Conservation (phyloP, 179 eudicot species). For the Patellifolia procumbens region DNA sequence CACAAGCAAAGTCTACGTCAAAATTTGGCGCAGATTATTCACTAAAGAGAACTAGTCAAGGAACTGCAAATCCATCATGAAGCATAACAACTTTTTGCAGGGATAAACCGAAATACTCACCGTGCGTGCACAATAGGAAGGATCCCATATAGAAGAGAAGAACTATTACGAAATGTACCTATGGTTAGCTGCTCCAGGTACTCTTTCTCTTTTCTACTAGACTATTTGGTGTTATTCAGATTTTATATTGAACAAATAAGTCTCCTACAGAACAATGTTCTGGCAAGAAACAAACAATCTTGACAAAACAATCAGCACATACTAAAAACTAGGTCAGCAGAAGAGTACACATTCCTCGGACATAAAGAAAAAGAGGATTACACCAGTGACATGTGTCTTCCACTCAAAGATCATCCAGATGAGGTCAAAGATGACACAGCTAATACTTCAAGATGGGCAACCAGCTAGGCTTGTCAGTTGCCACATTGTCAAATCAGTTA, state of each 20-base stretch:
- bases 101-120: neutral
- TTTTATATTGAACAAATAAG: neutral
- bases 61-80: neutral
- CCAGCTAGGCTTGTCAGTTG: conserved; percentile 9
- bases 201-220: neutral
- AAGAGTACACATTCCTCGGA: neutral
- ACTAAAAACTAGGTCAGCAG: neutral
- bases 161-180: neutral
- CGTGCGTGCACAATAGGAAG: conserved; percentile 3
- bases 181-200: conserved; percentile 2
- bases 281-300: neutral
- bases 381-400: neutral
- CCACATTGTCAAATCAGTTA: conserved; percentile 1
- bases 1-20: neutral
- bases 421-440: neutral
- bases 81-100: neutral
- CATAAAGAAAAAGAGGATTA: neutral
- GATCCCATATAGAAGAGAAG: neutral
- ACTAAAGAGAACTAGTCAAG: neutral
- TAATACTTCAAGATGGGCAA: neutral
- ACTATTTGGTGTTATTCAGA: neutral
- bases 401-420: neutral
- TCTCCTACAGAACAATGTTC: neutral
- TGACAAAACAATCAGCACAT: conserved; percentile 1
- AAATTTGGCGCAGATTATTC: neutral